These are phyloP conservation scores for Globisporangium paroecandrum DNA, from an alignment of 352 stramenopile genomes.

Conservation along the genomic window DNA sequence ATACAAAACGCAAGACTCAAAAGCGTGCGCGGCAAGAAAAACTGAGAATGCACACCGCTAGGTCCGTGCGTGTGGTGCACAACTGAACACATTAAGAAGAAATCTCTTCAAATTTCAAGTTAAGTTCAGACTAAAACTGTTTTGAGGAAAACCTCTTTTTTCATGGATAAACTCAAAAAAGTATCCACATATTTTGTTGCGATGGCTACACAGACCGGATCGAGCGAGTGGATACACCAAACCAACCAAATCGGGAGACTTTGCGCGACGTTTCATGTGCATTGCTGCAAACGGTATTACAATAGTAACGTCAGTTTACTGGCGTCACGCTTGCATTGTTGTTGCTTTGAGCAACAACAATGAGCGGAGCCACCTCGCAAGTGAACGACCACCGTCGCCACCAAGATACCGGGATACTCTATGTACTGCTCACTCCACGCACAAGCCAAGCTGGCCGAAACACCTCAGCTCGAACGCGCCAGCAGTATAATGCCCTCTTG, in stretches of 20 bases:
- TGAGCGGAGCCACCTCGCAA: not conserved
- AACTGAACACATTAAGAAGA: not conserved
- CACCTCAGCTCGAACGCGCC: not conserved
- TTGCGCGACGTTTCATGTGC: not conserved
- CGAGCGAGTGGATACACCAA: not conserved
- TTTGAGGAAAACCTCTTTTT: not conserved
- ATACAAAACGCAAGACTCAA: not conserved
- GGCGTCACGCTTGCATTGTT: not conserved
- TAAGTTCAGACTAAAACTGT: not conserved
- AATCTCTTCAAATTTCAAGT: not conserved
- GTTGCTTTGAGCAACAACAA: not conserved
- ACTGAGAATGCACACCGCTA: not conserved
- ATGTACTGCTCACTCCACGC: not conserved
- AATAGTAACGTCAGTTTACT: not conserved
- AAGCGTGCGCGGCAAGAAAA: not conserved
- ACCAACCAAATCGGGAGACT: not conserved
- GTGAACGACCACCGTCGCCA: not conserved
- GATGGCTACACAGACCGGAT: not conserved
- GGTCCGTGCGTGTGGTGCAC: not conserved
- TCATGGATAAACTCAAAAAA: not conserved
- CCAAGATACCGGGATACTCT: not conserved
- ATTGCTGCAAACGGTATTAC: not conserved
- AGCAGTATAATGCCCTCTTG: not conserved
- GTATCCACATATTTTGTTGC: not conserved
- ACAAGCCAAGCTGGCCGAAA: not conserved